Conservation (phyloP, 768 basidiomycete species). For the Mrakia hoshinonis region DNA sequence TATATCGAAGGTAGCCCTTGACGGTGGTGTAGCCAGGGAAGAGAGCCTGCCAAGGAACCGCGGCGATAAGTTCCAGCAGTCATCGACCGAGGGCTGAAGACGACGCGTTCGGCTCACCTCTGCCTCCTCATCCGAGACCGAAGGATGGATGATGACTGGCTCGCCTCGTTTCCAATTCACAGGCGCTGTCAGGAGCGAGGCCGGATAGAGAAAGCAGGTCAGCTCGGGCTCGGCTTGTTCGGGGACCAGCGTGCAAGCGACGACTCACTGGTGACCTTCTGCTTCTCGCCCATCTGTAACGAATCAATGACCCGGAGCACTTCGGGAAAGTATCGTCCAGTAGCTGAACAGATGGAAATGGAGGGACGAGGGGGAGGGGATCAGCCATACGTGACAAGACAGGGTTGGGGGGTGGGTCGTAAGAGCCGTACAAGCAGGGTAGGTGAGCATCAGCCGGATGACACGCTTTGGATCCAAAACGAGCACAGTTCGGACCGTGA, state of each 20-base stretch:
- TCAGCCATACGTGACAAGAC: no score
- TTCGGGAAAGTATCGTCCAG: background rate
- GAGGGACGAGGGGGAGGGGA: no score
- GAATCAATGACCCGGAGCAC: conserved; percentile 1
- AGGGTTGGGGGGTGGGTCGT: no score
- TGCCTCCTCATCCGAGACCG: conserved; percentile 5
- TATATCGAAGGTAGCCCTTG: background rate
- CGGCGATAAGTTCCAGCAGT: no score
- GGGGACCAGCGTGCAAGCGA: background rate
- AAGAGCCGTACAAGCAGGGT: background rate
- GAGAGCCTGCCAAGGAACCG: background rate
- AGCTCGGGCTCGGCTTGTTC: background rate
- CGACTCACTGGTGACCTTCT: conserved; percentile 3
- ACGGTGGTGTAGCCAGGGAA: background rate
- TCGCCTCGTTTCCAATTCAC: conserved; percentile 3
- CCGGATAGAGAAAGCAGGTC: background rate
- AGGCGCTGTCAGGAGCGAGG: background rate
- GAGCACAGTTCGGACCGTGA: background rate
- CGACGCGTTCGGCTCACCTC: background rate
- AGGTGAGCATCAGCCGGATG: background rate
- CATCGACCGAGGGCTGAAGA: no score
- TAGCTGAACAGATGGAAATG: background rate
- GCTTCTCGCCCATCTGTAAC: background rate
- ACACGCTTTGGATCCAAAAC: background rate
- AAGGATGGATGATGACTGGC: conserved; percentile 5